Evolutionary conservation across 1,284 basidiomycete genomes (phyloP), one percentile per base, ranked within the genome.

Genomic region (Leccinum fuscescens): DNA sequence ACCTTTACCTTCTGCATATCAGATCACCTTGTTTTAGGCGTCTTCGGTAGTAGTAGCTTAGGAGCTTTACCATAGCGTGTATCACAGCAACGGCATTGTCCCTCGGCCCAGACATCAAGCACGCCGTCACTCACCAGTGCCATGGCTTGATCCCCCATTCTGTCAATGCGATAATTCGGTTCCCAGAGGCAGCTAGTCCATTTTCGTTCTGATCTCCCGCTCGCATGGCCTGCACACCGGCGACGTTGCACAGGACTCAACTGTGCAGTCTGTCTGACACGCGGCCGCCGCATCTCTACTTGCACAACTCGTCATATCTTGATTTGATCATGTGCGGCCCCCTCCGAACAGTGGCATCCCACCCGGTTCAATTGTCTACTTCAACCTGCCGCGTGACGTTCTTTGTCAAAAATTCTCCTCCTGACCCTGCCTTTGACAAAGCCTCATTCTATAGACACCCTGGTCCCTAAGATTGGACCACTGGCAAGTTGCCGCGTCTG

Each of bases 371-470:
- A 56, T 64, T 55, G 24, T 51, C 52, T 53, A 64, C 44, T 39
- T 51, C 54, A 68, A 54, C 66, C 35, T 56, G 50, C 68, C 68
- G 66, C 66, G 64, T 66, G 63, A 69, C 55, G 46, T 58, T 65
- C 57, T 37, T 42, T 51, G 33, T 29, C 39, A 57, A 46, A 46
- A 46, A 46, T 46, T 4, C 57, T 54, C 56, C 56, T 35, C 53
- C 50, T 33, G 58, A 67, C 67, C 66, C 64, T 66, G 57, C 66
- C 60, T 64, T 35, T 35, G 33, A 35, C 59, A 58, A 68, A 51
- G 39, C 42, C 33, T 20, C 60, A 59, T 37, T 50, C 51, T 57
- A 66, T 22, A 20, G n/a, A 5, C 15, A 35, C 39, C 58, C 53
- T 58, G 42, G 63, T 63, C 63, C 57, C 56, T 42, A 46, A 46